Percentiles rank a stretch among this genome's conserved stretches.
phyloP scores from a whole-genome alignment of 73 alveolate genomes.

The Uronychia binucleata region DNA sequence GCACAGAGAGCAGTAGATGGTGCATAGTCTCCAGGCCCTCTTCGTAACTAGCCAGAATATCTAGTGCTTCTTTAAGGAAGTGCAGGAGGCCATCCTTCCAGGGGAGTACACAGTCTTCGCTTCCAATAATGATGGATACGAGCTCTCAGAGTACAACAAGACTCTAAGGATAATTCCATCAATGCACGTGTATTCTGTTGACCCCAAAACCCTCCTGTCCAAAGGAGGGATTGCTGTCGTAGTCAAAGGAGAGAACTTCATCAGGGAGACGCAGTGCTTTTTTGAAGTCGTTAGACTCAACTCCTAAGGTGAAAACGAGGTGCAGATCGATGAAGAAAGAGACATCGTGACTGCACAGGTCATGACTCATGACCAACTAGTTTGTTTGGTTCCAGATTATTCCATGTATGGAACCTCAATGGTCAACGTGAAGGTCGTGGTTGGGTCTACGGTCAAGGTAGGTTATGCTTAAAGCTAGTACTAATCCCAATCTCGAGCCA shows the following conservation, averaged over 20 bases:
- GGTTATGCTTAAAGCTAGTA: neutral
- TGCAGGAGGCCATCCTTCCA: neutral
- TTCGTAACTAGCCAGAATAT: neutral
- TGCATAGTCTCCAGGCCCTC: neutral
- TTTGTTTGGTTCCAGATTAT: slow-evolving; percentile 49
- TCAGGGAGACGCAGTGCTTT: slow-evolving; percentile 13
- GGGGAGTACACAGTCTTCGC: neutral
- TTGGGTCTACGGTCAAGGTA: neutral
- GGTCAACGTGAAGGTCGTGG: slow-evolving; percentile 27
- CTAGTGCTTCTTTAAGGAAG: neutral
- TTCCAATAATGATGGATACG: neutral
- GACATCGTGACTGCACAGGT: slow-evolving; percentile 29
- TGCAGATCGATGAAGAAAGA: neutral
- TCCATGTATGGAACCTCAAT: slow-evolving; percentile 25
- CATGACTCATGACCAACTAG: slow-evolving; percentile 6
- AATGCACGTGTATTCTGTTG: slow-evolving; percentile 12
- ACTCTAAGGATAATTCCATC: neutral
- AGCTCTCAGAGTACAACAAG: neutral
- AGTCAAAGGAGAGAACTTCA: slow-evolving; percentile 24
- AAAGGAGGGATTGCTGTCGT: neutral
- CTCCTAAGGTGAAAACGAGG: neutral
- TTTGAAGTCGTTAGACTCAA: slow-evolving; percentile 20
- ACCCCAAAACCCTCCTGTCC: slow-evolving; percentile 33
- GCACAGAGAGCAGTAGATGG: neutral
- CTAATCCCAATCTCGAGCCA: neutral